Base-by-base conservation (phyloP, 805 yeast genomes). In the Suhomyces faveliae region DNA sequence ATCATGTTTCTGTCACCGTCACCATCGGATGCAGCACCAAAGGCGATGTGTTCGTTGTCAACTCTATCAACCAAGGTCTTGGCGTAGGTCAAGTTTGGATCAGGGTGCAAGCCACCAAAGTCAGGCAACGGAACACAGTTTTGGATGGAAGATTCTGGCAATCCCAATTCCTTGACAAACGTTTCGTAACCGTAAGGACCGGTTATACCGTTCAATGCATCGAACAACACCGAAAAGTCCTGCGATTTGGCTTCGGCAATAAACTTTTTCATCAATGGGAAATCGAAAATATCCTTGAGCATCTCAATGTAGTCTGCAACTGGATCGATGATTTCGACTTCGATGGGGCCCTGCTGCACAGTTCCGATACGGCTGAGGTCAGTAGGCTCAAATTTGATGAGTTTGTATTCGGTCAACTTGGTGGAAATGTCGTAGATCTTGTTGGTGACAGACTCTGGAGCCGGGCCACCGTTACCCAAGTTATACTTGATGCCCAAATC, bases 1-100 rank as follows among this genome's bases (percentile, higher is more conserved):
- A 92, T 92, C 99, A 92, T 92, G 68, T 92, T 92, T 73, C 99
- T 83, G 66, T 92, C 99, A 67, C 99, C 99, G 60, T 92, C 99
- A 68, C 99, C 99, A 64, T 89, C 99, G n/a, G 96, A 87, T 7
- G 98, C 98, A 33, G 98, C 98, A 54, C 99, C 99, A 65, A 92
- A 92, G 6, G 92, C 87, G 55, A 91, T 87, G 50, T 81, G 71
- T 50, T 87, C 87, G 17, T 68, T 63, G 62, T 94, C 97, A n/a
- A 92, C 99, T 54, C 79, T 78, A 27, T 81, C 85, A 17, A 92
- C 99, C 53, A 92, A 76, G 15, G 96, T 83, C 50, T 78, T 81
- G 9, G 98, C 99, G 63, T 94, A 92, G 11, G 97, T 91, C 67
- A 92, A 79, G 72, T 92, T 92, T 55, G 99, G 99, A 70, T 92